phyloP scores from a whole-genome alignment of 2,329 filamentous ascomycete species.

The Botryotinia convoluta region DNA sequence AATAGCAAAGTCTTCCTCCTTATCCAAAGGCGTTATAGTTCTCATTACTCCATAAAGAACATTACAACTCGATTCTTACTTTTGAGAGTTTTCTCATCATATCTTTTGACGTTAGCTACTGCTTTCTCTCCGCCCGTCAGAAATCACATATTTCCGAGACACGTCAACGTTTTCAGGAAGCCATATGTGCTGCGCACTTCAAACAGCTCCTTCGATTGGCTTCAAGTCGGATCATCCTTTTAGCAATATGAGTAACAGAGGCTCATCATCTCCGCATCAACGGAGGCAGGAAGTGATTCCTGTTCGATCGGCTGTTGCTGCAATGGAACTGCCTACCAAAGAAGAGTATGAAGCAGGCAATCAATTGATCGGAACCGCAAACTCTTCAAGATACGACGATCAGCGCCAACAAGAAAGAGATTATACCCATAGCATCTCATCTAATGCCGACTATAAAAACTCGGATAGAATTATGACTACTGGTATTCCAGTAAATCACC shows the following conservation, averaged over 20 bases:
- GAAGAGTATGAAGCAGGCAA: conserved; percentile 33
- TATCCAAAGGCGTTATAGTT: background rate
- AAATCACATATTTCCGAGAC: background rate
- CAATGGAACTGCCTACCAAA: conserved; percentile 28
- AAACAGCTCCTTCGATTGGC: conserved; percentile 29
- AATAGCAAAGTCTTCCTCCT: background rate
- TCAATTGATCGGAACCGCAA: conserved; percentile 30
- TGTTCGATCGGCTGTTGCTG: conserved; percentile 26
- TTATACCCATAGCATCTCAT: conserved; percentile 23
- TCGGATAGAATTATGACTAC: conserved; percentile 26
- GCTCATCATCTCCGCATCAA: conserved; percentile 25
- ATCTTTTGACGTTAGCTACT: background rate
- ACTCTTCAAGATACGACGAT: conserved; percentile 21
- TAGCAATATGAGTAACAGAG: conserved; percentile 29
- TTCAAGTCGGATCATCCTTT: conserved; percentile 35
- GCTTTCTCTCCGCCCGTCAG: background rate
- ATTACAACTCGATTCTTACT: background rate
- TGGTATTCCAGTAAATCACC: conserved; percentile 21
- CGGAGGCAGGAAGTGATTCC: conserved; percentile 29
- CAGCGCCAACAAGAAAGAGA: conserved; percentile 20
- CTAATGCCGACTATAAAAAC: conserved; percentile 24
- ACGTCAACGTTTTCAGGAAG: background rate
- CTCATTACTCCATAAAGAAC: background rate
- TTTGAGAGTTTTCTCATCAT: background rate
- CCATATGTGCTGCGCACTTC: conserved; percentile 33